Conservation (phyloP, 2,329 filamentous ascomycete species). For the Penicillium fuscoglaucum region DNA sequence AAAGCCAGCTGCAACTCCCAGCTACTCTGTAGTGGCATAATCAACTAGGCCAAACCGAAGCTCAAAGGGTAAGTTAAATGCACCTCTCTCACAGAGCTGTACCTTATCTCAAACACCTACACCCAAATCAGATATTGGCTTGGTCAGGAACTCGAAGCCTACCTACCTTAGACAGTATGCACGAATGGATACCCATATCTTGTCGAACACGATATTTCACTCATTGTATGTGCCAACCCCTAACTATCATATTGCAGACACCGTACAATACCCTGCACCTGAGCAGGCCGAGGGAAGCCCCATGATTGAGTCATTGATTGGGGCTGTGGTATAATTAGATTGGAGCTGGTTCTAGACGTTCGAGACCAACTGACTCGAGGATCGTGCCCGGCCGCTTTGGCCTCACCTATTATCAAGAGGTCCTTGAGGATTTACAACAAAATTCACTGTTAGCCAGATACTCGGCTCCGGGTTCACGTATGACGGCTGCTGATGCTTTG, state of each 20-base stretch:
- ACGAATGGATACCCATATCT: constrained; percentile 1
- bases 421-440: background rate
- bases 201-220: background rate
- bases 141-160: background rate
- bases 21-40: background rate
- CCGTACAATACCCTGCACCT: constrained; percentile 1
- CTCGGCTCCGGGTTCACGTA: background rate
- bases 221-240: background rate
- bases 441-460: background rate
- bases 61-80: background rate
- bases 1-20: background rate
- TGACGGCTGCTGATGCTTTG: background rate
- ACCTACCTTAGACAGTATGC: background rate
- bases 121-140: background rate
- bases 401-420: background rate
- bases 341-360: background rate
- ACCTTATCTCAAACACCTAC: background rate
- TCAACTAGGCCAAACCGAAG: background rate
- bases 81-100: background rate
- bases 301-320: background rate
- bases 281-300: background rate
- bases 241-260: background rate
- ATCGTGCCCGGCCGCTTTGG: background rate
- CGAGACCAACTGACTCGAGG: background rate
- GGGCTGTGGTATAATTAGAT: background rate